phyloP scores from a whole-genome alignment of 306 rosid genomes.

The Prosopis cineraria region DNA sequence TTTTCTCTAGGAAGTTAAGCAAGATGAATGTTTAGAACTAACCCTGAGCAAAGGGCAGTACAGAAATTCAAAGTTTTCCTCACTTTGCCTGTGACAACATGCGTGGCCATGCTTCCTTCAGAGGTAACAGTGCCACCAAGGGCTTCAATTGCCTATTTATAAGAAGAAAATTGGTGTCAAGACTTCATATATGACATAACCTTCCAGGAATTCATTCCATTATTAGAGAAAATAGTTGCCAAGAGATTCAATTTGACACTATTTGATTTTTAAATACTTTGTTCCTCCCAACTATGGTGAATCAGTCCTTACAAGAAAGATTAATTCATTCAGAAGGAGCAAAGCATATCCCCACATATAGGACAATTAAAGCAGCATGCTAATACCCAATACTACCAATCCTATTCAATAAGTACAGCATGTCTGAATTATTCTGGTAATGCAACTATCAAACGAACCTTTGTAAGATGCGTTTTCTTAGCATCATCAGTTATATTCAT shows the following conservation, averaged over 20 bases:
- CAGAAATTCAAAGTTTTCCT: slow-evolving; percentile 90
- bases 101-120: slow-evolving; percentile 74
- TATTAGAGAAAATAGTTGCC: background rate
- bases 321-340: slow-evolving; percentile 20
- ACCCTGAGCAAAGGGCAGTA: slow-evolving; percentile 89
- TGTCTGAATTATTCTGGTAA: slow-evolving; percentile 19
- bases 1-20: slow-evolving; percentile 23
- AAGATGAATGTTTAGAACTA: slow-evolving; percentile 44
- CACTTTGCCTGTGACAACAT: slow-evolving; percentile 85
- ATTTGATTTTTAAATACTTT: background rate
- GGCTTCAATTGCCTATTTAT: slow-evolving; percentile 66
- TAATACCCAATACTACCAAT: slow-evolving; percentile 1
- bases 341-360: background rate
- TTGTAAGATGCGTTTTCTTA: slow-evolving; percentile 66
- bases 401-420: slow-evolving; percentile 17
- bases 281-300: slow-evolving; percentile 15
- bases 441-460: slow-evolving; percentile 47
- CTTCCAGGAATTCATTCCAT: slow-evolving; percentile 11
- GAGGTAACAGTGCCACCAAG: slow-evolving; percentile 74
- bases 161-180: slow-evolving; percentile 5
- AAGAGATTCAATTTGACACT: background rate
- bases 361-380: background rate
- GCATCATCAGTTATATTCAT: slow-evolving; percentile 84
- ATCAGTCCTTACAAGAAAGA: background rate
- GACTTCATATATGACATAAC: slow-evolving; percentile 9